Conservation (phyloP, 139 green algal species). For the Picochlorum sp. region DNA sequence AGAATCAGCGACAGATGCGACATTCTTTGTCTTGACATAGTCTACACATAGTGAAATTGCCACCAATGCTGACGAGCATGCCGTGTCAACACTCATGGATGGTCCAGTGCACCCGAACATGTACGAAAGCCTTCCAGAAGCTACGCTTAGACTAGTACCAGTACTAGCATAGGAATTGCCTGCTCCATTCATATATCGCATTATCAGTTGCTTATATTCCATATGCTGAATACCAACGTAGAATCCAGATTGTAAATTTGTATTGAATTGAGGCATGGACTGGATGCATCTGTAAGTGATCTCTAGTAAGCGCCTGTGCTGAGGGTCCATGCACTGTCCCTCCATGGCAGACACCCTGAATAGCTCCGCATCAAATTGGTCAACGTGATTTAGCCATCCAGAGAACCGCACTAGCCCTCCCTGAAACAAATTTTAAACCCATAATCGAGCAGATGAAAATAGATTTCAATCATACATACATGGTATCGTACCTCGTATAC, state of each 20-base stretch:
- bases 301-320: constrained; percentile 60
- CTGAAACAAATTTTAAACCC: background rate
- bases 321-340: constrained; percentile 56
- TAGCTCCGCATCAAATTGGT: constrained; percentile 35
- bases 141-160: constrained; percentile 51
- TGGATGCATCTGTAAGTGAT: constrained; percentile 20
- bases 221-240: constrained; percentile 65
- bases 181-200: constrained; percentile 29
- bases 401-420: constrained; percentile 35
- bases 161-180: constrained; percentile 57
- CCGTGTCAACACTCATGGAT: constrained; percentile 41
- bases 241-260: constrained; percentile 20
- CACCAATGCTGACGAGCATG: constrained; percentile 42
- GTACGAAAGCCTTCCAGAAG: constrained; percentile 42
- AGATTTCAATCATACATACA: too few relatives aligned
- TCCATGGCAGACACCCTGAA: constrained; percentile 46
- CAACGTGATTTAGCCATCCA: constrained; percentile 45
- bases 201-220: constrained; percentile 54
- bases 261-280: background rate
- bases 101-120: constrained; percentile 32
- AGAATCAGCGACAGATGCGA: constrained; percentile 28
- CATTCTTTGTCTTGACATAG: constrained; percentile 10
- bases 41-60: constrained; percentile 16
- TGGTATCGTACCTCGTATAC: background rate
- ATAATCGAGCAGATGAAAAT: too few relatives aligned